phyloP scores from a whole-genome alignment of 805 yeast species.

The Suhomyces sp. region DNA sequence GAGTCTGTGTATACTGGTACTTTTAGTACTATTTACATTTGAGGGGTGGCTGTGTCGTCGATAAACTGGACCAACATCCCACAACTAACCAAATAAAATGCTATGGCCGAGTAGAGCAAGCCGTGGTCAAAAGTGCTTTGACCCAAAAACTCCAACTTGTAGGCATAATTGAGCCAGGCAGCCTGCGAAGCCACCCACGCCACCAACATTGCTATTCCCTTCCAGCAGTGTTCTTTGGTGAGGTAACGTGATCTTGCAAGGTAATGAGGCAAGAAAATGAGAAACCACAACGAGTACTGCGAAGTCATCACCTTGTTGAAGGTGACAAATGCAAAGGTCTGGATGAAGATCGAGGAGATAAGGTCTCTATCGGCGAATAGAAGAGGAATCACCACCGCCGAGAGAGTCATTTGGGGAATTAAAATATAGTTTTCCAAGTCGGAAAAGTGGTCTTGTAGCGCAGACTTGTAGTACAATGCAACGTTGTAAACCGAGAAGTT shows the following conservation, averaged over 20 bases:
- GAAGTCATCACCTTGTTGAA: constrained; percentile 73
- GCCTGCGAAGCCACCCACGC: constrained; percentile 75
- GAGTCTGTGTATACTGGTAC: too few relatives aligned
- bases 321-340: constrained; percentile 43
- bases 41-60: constrained; percentile 16
- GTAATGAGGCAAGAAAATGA: constrained; percentile 77
- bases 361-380: constrained; percentile 30
- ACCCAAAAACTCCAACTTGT: constrained; percentile 78
- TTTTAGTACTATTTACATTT: neutral
- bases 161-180: constrained; percentile 76
- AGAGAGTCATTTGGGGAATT: constrained; percentile 71
- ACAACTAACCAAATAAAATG: constrained; percentile 61
- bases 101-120: constrained; percentile 51
- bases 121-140: constrained; percentile 57
- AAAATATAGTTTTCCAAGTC: constrained; percentile 64
- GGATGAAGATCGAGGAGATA: constrained; percentile 35
- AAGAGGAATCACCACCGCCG: constrained; percentile 59
- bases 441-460: constrained; percentile 9
- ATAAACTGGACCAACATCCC: constrained; percentile 59
- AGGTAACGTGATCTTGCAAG: constrained; percentile 44
- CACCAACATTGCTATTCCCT: constrained; percentile 41
- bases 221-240: constrained; percentile 14
- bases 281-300: constrained; percentile 94
- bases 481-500: constrained; percentile 88
- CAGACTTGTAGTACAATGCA: constrained; percentile 61